Evolutionary conservation across 805 yeast species (phyloP).

Genomic region (Hanseniaspora taiwanica): DNA sequence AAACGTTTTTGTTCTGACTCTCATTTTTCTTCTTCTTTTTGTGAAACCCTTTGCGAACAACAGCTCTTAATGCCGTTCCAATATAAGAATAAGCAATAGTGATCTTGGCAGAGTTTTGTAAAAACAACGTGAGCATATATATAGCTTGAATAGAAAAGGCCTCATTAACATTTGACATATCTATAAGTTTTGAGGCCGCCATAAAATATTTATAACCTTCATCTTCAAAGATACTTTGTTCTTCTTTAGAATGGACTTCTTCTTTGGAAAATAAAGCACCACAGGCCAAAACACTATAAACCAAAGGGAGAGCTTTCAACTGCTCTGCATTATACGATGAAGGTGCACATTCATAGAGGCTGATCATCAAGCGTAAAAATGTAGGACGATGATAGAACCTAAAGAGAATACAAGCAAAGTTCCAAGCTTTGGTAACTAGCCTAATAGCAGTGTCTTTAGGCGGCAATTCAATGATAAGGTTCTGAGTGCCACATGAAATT

Average conservation of each 20-base stretch:
- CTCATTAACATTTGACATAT: conserved; percentile 72
- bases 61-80: conserved; percentile 76
- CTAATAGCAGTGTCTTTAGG: conserved; percentile 59
- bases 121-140: conserved; percentile 71
- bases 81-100: conserved; percentile 82
- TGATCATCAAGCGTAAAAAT: conserved; percentile 57
- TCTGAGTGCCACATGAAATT: conserved; percentile 16
- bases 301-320: conserved; percentile 61
- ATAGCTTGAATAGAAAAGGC: conserved; percentile 72
- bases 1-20: conserved; percentile 49
- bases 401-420: conserved; percentile 72
- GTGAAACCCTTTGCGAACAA: conserved; percentile 73
- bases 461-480: conserved; percentile 57
- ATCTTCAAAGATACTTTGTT: conserved; percentile 35
- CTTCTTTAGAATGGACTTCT: conserved; percentile 20
- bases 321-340: conserved; percentile 58
- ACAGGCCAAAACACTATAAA: conserved; percentile 79
- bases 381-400: conserved; percentile 81
- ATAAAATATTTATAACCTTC: conserved; percentile 72
- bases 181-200: conserved; percentile 68
- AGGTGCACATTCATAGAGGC: conserved; percentile 38
- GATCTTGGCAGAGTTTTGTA: conserved; percentile 79
- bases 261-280: conserved; percentile 66
- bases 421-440: conserved; percentile 68
- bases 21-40: conserved; percentile 36